Base-by-base conservation (phyloP, 2,329 filamentous ascomycete species). In the Tolypocladium ophioglossoides region DNA sequence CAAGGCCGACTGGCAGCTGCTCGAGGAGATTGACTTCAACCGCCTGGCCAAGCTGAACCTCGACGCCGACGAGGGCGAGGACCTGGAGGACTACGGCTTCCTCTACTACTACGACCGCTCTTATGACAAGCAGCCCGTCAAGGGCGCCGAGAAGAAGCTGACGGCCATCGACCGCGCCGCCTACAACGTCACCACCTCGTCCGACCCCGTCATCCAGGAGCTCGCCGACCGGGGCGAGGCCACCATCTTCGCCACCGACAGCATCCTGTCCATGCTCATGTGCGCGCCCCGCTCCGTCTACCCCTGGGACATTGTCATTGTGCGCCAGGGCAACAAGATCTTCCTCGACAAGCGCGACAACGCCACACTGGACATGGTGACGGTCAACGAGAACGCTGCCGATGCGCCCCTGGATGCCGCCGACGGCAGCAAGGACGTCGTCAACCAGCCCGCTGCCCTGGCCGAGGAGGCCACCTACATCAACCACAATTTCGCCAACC, bases 401-500 rank as follows among this genome's bases (percentile, higher is more conserved):
- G 94, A 99, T 71, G 90, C 92, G 30, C 94, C 94, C 39, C 81
- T 97, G 52, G 94, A 99, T 71, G 84, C 87, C 32, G 85, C 89
- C 55, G 92, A 97, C 67, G 89, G 89, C 65, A 91, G 89, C 78
- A 95, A 96, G 76, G 94, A 99, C 69, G 78, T 82, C 61, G 87
- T 99, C 74, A 99, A 99, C 82, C 91, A 91, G 67, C 94, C 94
- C n/a, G 76, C 78, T 54, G 90, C 91, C 53, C 84, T 99, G 55
- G 92, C 95, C 66, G 87, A 96, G 72, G 94, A 99, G 76, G 94
- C 94, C 54, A 99, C 94, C 52, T 95, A 96, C 78, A 99, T 99
- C 82, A 99, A 99, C 83, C 94, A 97, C 82, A 95, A 97, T 79
- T 99, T 99, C 72, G 88, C 90, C 63, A 89, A 95, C 73, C 94